Base-by-base conservation (phyloP, 805 yeast genomes). In the Kluyveromyces aestuarii region DNA sequence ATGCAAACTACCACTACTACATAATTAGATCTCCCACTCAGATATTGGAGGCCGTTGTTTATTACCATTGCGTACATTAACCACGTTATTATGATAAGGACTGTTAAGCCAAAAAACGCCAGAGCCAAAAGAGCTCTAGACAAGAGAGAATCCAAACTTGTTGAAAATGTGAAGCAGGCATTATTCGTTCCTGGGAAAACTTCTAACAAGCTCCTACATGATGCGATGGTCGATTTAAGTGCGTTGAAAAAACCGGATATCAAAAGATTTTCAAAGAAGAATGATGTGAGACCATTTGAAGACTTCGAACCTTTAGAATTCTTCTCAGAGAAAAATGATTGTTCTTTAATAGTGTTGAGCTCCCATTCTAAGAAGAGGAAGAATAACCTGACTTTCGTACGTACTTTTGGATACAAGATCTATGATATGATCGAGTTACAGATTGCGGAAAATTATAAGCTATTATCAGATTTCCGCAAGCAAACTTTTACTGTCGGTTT, bases 41-140 rank as follows among this genome's bases (percentile, higher is more conserved):
- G 7, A 13, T 30, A 11, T 30, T 13, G 14, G 14, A 30, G 7
- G 35, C 10, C 40, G 25, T 16, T 37, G 40, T 37, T 4, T 17
- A 37, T 6, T 18, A n/a, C 18, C 8, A n/a, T n/a, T 37, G 4
- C 18, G 7, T 17, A 6, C 10, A 16, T 17, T 5, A 21, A 27
- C 8, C 17, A 25, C 19, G 18, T 14, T 27, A 33, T 41, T 44
- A 55, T 63, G 61, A 58, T 58, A 52, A 69, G 77, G 75, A 65
- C 75, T 41, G 72, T 83, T 41, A 84, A 88, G 57, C 98, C 99
- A 37, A 90, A 89, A 72, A 93, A 84, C 63, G 96, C 96, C 48
- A 88, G 98, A 63, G 80, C 96, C 48, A 93, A 93, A 72, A 81
- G 99, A 69, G 98, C 96, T 7, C 65, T 90, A 54, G 96, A 89